Evolutionary conservation across 305 asterid species (phyloP), one percentile per base, ranked within the genome.

Genomic region (Nicotiana rustica): DNA sequence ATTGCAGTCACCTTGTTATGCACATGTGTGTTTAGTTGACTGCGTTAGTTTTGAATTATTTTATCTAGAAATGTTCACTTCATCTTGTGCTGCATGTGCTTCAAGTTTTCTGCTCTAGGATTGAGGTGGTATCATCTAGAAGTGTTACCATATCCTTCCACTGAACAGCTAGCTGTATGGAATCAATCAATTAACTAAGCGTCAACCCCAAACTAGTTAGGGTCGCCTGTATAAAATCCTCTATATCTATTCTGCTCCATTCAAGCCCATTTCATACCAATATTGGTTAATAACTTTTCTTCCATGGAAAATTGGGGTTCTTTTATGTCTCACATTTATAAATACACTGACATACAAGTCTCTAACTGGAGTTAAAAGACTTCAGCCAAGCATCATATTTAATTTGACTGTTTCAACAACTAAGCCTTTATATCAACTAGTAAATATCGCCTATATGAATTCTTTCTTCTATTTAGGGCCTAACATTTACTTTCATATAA

Each of bases 71-170:
- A 41, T 49, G 38, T 66, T 80, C 62, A 29, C 66, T 44, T 75
- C 79, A 49, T 73, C 29, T 21, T 73, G 79, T 71, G 61, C 78
- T 71, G n/a, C 64, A 79, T 44, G 82, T 41, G 31, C 10, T 33
- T 79, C 75, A 41, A 18, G 21, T 79, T 12, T 1, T 12, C 21
- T 19, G 61, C 47, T 0, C 10, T 62, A 61, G 9, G 14, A 64
- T 62, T 79, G 73, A 41, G n/a, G 59, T 15, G 35, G 59, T 70
- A 18, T 61, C 38, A 41, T 61, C 82, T 36, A 6, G 56, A 79
- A 66, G 73, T 41, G 60, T 79, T 75, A 62, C 60, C 75, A 7
- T 73, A 73, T 73, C 61, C 19, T 73, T 70, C 41, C 25, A 73
- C 21, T 73, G 79, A 49, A 73, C 25, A 71, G n/a, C 21, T 73